A percentile compares a stretch with the other conserved stretches of the same genome.
phyloP scores from a whole-genome alignment of 2,329 filamentous ascomycete species.

The Geosmithia flava region DNA sequence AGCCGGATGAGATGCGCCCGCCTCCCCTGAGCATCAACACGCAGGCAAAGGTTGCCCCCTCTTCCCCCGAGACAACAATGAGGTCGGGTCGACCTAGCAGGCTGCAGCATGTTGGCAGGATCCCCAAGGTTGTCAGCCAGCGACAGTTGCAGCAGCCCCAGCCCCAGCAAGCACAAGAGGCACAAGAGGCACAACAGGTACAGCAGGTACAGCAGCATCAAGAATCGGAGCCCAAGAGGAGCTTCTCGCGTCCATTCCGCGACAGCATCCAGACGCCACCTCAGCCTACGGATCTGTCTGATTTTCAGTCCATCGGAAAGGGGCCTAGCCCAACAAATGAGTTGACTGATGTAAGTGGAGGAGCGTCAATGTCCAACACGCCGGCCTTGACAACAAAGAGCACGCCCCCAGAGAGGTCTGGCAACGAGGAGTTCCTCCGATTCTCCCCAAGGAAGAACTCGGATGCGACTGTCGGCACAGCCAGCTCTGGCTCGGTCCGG shows the following conservation, averaged over 20 bases:
- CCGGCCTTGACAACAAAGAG: no score
- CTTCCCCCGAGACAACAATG: background rate
- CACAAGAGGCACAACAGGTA: no score
- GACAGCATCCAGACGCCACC: constrained; percentile 28
- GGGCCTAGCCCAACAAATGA: constrained; percentile 20
- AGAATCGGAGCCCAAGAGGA: constrained; percentile 51
- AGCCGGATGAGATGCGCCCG: background rate
- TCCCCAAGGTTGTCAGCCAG: constrained; percentile 67
- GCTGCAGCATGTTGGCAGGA: constrained; percentile 71
- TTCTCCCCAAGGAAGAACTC: constrained; percentile 67
- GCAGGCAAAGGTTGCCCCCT: background rate
- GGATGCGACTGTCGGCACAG: constrained; percentile 34
- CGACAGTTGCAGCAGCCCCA: constrained; percentile 27
- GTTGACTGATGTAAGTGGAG: constrained; percentile 19
- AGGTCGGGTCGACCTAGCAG: constrained; percentile 32
- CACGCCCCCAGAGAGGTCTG: background rate
- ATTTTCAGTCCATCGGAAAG: constrained; percentile 30
- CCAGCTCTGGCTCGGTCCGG: constrained; percentile 50
- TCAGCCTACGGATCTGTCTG: constrained; percentile 14
- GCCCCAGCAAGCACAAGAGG: constrained; percentile 39
- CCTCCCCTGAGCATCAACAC: background rate
- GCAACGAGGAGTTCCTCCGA: constrained; percentile 52
- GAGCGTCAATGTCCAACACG: constrained; percentile 16
- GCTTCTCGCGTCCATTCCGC: constrained; percentile 75
- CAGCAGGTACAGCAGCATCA: background rate